Percentiles rank a stretch among this genome's conserved stretches.
phyloP scores from a whole-genome alignment of 768 basidiomycete species.

The Roridomyces roridus region DNA sequence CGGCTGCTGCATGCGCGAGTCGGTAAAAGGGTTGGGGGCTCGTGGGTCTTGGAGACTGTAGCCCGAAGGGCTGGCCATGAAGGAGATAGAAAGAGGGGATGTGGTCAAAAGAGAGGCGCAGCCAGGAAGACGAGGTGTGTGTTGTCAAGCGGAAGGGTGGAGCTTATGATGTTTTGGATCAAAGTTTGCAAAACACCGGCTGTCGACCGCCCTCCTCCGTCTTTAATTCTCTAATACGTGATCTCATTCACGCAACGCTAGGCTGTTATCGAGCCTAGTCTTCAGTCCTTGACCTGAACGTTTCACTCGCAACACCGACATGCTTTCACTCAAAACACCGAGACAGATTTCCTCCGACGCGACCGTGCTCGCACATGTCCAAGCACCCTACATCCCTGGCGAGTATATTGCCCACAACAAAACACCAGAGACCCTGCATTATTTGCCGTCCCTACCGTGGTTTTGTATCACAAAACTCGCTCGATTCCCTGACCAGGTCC shows the following conservation, averaged over 20 bases:
- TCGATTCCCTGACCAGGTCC: slow-evolving; percentile 15
- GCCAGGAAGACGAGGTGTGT: slow-evolving; percentile 24
- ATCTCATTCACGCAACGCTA: too few species aligned
- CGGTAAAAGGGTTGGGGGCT: slow-evolving; percentile 34
- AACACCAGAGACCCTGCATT: slow-evolving; percentile 6
- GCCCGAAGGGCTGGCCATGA: slow-evolving; percentile 41
- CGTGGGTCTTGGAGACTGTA: slow-evolving; percentile 42
- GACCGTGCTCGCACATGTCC: slow-evolving; percentile 25
- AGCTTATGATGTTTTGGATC: slow-evolving; percentile 5
- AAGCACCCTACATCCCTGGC: slow-evolving; percentile 28
- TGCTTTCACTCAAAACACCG: not conserved
- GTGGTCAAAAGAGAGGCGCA: slow-evolving; percentile 23
- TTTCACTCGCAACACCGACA: too few species aligned
- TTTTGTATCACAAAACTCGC: slow-evolving; percentile 48
- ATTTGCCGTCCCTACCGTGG: slow-evolving; percentile 58
- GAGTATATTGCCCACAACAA: slow-evolving; percentile 26
- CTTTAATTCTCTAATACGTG: too few species aligned
- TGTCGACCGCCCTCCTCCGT: too few species aligned
- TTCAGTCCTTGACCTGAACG: too few species aligned
- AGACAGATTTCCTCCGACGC: slow-evolving; percentile 26
- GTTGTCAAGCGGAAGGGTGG: slow-evolving; percentile 27
- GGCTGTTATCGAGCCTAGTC: too few species aligned
- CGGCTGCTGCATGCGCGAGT: slow-evolving; percentile 20
- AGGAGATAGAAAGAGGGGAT: slow-evolving; percentile 38
- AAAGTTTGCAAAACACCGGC: too few species aligned